Conservation (phyloP, 106 monocot species). For the Allium cepa region DNA sequence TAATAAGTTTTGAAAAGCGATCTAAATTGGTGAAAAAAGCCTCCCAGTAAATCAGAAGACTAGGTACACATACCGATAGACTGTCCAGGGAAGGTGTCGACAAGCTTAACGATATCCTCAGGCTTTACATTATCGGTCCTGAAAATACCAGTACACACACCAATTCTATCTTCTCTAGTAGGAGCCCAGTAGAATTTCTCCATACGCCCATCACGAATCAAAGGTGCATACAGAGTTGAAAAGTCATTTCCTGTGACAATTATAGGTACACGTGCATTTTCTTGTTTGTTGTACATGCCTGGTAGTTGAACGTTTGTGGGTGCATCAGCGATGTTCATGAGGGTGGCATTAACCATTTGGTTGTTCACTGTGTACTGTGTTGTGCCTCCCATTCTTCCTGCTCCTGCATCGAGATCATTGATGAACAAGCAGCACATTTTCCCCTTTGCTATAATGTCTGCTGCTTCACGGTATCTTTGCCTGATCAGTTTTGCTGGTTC, state of each 20-base stretch:
- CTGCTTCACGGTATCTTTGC: slow-evolving; percentile 92
- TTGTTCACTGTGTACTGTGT: slow-evolving; percentile 99
- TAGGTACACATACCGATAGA: slow-evolving; percentile 69
- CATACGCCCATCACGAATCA: slow-evolving; percentile 98
- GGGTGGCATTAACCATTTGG: slow-evolving; percentile 99
- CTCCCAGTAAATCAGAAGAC: no score
- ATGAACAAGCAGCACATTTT: slow-evolving; percentile 97
- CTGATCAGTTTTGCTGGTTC: slow-evolving; percentile 95
- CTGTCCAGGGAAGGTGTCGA: slow-evolving; percentile 91
- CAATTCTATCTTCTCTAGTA: slow-evolving; percentile 80
- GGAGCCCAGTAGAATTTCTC: slow-evolving; percentile 99
- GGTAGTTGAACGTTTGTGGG: slow-evolving; percentile 97
- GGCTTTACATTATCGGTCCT: slow-evolving; percentile 60
- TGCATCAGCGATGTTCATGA: slow-evolving; percentile 98
- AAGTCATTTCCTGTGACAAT: slow-evolving; percentile 98
- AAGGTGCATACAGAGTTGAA: slow-evolving; percentile 94
- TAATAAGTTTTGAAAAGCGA: no score
- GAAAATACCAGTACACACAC: slow-evolving; percentile 92
- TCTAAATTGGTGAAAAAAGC: no score
- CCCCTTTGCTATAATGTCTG: slow-evolving; percentile 85
- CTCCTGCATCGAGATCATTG: slow-evolving; percentile 98
- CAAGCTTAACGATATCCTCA: slow-evolving; percentile 64
- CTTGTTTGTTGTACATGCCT: slow-evolving; percentile 99
- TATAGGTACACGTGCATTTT: slow-evolving; percentile 86
- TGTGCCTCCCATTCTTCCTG: slow-evolving; percentile 89